These are phyloP conservation scores for Metschnikowia vanudenii DNA, from an alignment of 805 yeast genomes.

Conservation along the genomic window DNA sequence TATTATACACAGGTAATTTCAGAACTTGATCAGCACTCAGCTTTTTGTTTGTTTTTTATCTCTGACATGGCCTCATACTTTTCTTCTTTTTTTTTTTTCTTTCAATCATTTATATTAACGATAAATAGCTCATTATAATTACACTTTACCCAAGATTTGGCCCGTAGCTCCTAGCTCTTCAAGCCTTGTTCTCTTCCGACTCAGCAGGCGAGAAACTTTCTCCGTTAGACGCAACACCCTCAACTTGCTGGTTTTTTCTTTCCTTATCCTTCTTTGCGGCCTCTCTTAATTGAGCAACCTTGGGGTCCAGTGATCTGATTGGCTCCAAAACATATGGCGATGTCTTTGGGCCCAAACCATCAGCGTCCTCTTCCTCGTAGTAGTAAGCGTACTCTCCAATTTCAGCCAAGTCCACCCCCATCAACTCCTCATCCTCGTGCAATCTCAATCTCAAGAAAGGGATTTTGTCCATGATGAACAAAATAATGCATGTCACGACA, in stretches of 20 bases:
- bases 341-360: conserved; percentile 24
- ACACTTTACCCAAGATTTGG: too few species aligned
- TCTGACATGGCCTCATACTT: too few species aligned
- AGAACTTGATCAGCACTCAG: too few species aligned
- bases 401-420: conserved; percentile 86
- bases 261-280: conserved; percentile 21
- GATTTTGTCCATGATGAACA: conserved; percentile 64
- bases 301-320: conserved; percentile 56
- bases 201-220: conserved; percentile 16
- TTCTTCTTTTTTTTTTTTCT: too few species aligned
- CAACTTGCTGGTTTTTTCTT: conserved; percentile 4
- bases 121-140: too few species aligned
- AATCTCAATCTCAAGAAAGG: conserved; percentile 83
- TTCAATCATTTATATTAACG: too few species aligned
- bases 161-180: too few species aligned
- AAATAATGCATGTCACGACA: conserved; percentile 64
- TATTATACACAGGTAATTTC: too few species aligned
- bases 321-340: conserved; percentile 70
- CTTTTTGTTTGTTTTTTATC: too few species aligned
- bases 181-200: conserved; percentile 14
- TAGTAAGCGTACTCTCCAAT: conserved; percentile 87
- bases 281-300: conserved; percentile 33
- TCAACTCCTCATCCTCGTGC: conserved; percentile 79
- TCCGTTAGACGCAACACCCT: conserved; percentile 18
- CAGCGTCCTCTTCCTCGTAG: conserved; percentile 50